These are phyloP conservation scores for Aurantiochytrium sp. DNA, from an alignment of 108 stramenopile genomes.

Conservation along the genomic window DNA sequence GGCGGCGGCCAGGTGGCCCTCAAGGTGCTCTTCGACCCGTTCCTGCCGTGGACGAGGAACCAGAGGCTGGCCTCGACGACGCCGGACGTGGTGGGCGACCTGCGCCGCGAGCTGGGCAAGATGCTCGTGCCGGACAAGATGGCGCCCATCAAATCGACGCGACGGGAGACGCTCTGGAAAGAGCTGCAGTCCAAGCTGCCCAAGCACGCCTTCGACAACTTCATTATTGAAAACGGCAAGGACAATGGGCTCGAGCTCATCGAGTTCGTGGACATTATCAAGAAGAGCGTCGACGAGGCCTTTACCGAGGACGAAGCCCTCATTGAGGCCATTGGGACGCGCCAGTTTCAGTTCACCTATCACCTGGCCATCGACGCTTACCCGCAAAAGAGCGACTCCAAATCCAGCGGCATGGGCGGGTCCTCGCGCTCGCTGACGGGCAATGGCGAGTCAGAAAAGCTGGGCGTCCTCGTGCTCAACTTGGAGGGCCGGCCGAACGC, in stretches of 20 bases:
- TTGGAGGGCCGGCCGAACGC: neutral
- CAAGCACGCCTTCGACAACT: neutral
- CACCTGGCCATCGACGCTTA: neutral
- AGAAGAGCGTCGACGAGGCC: neutral
- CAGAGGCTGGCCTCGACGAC: neutral
- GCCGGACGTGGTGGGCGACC: neutral
- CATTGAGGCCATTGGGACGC: neutral
- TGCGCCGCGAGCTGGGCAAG: neutral
- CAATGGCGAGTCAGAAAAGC: neutral
- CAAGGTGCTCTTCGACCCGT: slow-evolving; percentile 3
- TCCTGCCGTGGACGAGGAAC: neutral
- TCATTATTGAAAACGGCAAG: neutral
- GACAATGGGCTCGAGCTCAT: neutral
- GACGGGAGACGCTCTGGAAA: neutral
- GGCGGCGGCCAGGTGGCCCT: neutral
- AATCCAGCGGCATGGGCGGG: neutral
- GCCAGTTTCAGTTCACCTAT: neutral
- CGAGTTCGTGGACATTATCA: neutral
- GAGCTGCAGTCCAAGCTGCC: neutral
- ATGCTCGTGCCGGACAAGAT: neutral
- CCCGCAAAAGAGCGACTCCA: neutral
- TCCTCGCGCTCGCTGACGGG: neutral
- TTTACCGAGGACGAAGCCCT: slow-evolving; percentile 1
- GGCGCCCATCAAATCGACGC: neutral
- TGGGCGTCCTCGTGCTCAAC: neutral